Conservation (phyloP, 2,329 filamentous ascomycete species). For the Claviceps pusilla region DNA sequence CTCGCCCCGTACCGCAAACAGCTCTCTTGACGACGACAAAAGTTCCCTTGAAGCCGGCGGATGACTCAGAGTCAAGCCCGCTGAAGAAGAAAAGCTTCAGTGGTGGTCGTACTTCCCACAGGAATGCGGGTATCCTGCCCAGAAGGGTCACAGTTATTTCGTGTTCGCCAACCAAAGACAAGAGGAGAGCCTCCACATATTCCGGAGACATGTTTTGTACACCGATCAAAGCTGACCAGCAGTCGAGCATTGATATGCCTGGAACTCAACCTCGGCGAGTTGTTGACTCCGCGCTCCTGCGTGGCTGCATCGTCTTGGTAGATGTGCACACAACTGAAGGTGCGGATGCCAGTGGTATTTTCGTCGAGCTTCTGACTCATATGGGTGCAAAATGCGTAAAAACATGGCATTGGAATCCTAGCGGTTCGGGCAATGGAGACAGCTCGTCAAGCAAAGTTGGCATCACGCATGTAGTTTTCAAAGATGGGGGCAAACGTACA, state of each 20-base stretch:
- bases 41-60: constrained; percentile 57
- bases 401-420: constrained; percentile 59
- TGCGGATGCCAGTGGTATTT: constrained; percentile 65
- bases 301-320: constrained; percentile 64
- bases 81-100: constrained; percentile 36
- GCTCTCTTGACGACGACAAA: constrained; percentile 59
- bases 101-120: constrained; percentile 30
- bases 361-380: constrained; percentile 60
- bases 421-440: constrained; percentile 19
- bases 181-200: constrained; percentile 7
- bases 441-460: constrained; percentile 40
- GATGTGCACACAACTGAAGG: constrained; percentile 75
- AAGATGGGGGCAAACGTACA: constrained; percentile 68
- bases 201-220: not conserved
- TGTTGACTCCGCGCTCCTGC: constrained; percentile 38
- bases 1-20: constrained; percentile 32
- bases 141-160: constrained; percentile 39
- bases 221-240: constrained; percentile 34
- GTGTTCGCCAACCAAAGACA: constrained; percentile 35
- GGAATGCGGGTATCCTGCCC: constrained; percentile 27
- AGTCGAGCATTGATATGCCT: constrained; percentile 41
- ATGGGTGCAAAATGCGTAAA: constrained; percentile 73
- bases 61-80: constrained; percentile 36
- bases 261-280: constrained; percentile 41
- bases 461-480: constrained; percentile 82